A percentile compares a stretch with the other conserved stretches of the same genome.
phyloP scores from a whole-genome alignment of 202 grass and related monocot genomes.

The Brachypodium distachyon region DNA sequence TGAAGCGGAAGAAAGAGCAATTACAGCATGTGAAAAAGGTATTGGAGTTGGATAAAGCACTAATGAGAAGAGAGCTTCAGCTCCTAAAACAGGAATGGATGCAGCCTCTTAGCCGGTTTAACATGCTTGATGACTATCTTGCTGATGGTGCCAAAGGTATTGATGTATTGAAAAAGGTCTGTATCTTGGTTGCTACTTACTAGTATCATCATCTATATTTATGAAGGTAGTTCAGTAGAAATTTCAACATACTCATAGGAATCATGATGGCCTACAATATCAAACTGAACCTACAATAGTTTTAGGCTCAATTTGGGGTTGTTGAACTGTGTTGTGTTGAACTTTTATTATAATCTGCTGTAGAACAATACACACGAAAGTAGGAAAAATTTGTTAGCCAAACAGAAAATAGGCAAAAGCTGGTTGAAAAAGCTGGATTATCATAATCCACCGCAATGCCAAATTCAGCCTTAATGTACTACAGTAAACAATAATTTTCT shows the following conservation, averaged over 20 bases:
- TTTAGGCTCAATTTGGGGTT: too few species aligned
- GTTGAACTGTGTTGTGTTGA: too few species aligned
- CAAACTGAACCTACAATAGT: not conserved
- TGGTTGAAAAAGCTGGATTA: too few species aligned
- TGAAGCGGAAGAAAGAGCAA: constrained; percentile 87
- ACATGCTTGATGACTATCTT: constrained; percentile 68
- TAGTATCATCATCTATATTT: constrained; percentile 8
- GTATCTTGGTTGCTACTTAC: constrained; percentile 35
- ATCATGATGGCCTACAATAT: not conserved
- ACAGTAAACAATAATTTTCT: not conserved
- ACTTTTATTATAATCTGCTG: too few species aligned
- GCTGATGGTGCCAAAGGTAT: constrained; percentile 52
- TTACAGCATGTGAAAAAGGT: constrained; percentile 64
- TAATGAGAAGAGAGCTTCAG: constrained; percentile 61
- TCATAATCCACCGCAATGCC: too few species aligned
- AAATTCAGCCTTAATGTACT: too few species aligned
- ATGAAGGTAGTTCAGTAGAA: not conserved
- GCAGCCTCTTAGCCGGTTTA: constrained; percentile 57
- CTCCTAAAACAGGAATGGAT: constrained; percentile 63
- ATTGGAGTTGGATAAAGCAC: constrained; percentile 51
- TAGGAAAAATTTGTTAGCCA: too few species aligned
- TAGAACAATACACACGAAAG: too few species aligned
- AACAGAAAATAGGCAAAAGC: too few species aligned
- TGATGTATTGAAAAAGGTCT: constrained; percentile 64
- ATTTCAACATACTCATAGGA: constrained; percentile 1